Base-by-base conservation (phyloP, 2,329 filamentous ascomycete species). In the Colletotrichum sublineola region DNA sequence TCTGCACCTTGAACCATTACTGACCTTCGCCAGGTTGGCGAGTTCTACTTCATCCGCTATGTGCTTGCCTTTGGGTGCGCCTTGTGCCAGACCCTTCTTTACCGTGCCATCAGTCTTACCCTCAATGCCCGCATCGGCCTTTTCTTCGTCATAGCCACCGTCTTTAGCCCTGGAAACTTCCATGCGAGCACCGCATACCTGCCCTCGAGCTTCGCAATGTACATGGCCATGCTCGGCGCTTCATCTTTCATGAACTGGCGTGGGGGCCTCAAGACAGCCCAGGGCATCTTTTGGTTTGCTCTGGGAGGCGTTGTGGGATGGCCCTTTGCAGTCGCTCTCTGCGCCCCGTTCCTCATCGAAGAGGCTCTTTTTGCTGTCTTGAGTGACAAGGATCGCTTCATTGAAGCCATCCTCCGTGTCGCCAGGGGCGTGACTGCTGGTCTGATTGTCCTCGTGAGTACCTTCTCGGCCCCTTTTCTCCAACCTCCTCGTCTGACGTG, bases 161-260 rank as follows among this genome's bases (percentile, higher is more conserved):
- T 94, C 62, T 91, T 92, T 70, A 97, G 93, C 74, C 94, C 96
- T 0, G 96, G 96, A 55, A 97, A 97, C 87, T 98, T 97, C 80
- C 94, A 98, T 81, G 93, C 96, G 5, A 94, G 94, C 69, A 89
- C 93, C 1, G 91, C 96, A 7, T 98, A 94, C 79, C 86, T 99
- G 6, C 96, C 96, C 0, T 97, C 95, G 11, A 97, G 93, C 81
- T 99, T 99, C 79, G 93, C 96, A 78, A 99, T 99, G 96, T 98
- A 97, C 80, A 93, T 91, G 72, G 91, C 90, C 18, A 96, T 96
- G 87, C 85, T 98, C 9, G 96, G 95, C 14, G 90, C 95, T 67
- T 89, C 95, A 1, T 91, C 94, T 0, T 99, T 98, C 81, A 93
- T 99, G 89, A 94, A 97, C 82, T 96, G 94, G 92, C 89, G 89